Evolutionary conservation across 352 stramenopile species (phyloP).

Genomic region (Phytophthora parvispora): DNA sequence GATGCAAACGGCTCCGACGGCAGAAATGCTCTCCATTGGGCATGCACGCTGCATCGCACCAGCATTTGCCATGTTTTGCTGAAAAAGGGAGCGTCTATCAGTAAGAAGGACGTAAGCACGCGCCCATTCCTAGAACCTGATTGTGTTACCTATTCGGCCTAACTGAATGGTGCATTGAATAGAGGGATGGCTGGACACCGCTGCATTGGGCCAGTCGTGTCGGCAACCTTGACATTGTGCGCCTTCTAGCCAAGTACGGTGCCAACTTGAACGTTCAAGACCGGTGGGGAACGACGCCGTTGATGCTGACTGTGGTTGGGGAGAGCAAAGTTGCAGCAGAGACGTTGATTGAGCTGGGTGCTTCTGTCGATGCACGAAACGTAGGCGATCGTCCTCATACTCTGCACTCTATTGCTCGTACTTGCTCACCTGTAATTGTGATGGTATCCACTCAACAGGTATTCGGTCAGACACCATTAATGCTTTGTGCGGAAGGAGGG

Average conservation of each 20-base stretch:
- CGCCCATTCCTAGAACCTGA: too few relatives aligned
- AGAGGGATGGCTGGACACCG: slow-evolving; percentile 83
- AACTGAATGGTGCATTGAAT: too few relatives aligned
- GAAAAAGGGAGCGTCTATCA: slow-evolving; percentile 82
- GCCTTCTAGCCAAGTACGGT: slow-evolving; percentile 81
- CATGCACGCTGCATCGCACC: slow-evolving; percentile 76
- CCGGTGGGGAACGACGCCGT: slow-evolving; percentile 77
- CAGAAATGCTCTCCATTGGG: slow-evolving; percentile 86
- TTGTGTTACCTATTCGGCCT: too few relatives aligned
- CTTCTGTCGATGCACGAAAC: slow-evolving; percentile 75
- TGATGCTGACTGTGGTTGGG: slow-evolving; percentile 85
- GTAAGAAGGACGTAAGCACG: slow-evolving; percentile 77
- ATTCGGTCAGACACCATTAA: slow-evolving; percentile 79
- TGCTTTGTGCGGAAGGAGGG: slow-evolving; percentile 74
- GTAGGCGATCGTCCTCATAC: slow-evolving; percentile 34
- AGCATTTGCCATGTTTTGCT: slow-evolving; percentile 87
- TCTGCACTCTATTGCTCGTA: neutral
- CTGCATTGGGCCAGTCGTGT: slow-evolving; percentile 86
- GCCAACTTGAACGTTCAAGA: slow-evolving; percentile 82
- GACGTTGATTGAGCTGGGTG: slow-evolving; percentile 80
- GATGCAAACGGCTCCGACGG: slow-evolving; percentile 78
- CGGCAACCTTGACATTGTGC: slow-evolving; percentile 78
- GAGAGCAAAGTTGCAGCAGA: slow-evolving; percentile 66
- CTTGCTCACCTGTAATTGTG: neutral
- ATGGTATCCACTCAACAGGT: slow-evolving; percentile 48